These are phyloP conservation scores for Blastobotrys terrestris DNA, from an alignment of 805 yeast species.

Conservation along the genomic window DNA sequence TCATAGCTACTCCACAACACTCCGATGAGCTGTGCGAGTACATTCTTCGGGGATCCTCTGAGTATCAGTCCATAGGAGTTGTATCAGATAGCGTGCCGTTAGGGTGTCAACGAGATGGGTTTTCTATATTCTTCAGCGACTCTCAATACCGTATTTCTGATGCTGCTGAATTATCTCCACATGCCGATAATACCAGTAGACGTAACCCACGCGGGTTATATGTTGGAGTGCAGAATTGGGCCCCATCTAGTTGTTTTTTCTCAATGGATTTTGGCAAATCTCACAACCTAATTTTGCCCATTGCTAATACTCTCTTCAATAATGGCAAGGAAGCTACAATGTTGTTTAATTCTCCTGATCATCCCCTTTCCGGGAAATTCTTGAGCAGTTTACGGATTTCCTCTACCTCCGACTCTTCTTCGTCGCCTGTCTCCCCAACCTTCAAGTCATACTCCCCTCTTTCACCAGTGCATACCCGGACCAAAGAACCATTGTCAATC, in stretches of 20 bases:
- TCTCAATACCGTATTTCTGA: slow-evolving; percentile 20
- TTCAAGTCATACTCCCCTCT: slow-evolving; percentile 2
- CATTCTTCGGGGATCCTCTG: slow-evolving; percentile 10
- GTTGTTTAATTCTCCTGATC: slow-evolving; percentile 3
- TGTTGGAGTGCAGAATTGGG: slow-evolving; percentile 15
- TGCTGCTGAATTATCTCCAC: slow-evolving; percentile 5
- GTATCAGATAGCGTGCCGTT: slow-evolving; percentile 30
- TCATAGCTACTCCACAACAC: slow-evolving; percentile 32
- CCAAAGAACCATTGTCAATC: slow-evolving; percentile 33
- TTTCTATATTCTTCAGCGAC: slow-evolving; percentile 22
- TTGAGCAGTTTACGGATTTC: neutral
- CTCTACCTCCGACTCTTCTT: slow-evolving; percentile 7
- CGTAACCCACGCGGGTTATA: slow-evolving; percentile 1
- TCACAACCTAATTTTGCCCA: slow-evolving; percentile 23
- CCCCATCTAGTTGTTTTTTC: slow-evolving; percentile 4
- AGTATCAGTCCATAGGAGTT: slow-evolving; percentile 22
- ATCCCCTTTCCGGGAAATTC: neutral
- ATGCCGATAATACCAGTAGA: neutral
- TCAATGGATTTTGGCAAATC: slow-evolving; percentile 12
- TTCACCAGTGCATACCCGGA: slow-evolving; percentile 12
- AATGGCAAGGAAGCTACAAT: slow-evolving; percentile 22
- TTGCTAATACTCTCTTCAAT: slow-evolving; percentile 30
- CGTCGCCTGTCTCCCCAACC: no score
- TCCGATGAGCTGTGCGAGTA: slow-evolving; percentile 24
- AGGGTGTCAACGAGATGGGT: slow-evolving; percentile 29